phyloP scores from a whole-genome alignment of 176 grass and related monocot species.

The Eragrostis nindensis region DNA sequence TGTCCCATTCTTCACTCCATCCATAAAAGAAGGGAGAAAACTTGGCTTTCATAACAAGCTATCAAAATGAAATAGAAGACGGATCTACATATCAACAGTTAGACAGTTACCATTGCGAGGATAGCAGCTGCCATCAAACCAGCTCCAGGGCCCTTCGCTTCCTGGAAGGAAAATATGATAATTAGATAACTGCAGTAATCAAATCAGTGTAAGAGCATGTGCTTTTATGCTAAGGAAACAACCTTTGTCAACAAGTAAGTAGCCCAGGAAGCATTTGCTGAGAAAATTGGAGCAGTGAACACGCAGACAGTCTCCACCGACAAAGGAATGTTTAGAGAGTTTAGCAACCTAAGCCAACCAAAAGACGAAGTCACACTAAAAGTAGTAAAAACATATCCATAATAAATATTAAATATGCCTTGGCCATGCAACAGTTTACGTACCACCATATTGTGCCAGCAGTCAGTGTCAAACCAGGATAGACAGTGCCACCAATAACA shows the following conservation, averaged over 20 bases:
- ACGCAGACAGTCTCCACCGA: conserved; percentile 98
- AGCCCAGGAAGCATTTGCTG: conserved; percentile 88
- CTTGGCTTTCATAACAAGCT: too few relatives aligned
- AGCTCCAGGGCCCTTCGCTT: conserved; percentile 96
- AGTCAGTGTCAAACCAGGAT: conserved; percentile 94
- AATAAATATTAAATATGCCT: not conserved
- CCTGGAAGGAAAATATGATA: conserved; percentile 41
- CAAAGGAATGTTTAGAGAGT: conserved; percentile 87
- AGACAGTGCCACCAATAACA: conserved; percentile 94
- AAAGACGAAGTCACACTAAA: conserved; percentile 10
- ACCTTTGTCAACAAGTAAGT: conserved; percentile 97
- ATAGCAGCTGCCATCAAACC: conserved; percentile 88
- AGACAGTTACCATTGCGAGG: conserved; percentile 75
- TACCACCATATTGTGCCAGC: conserved; percentile 96
- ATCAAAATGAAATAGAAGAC: too few relatives aligned
- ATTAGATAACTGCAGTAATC: not conserved
- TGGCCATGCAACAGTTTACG: not conserved
- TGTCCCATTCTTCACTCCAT: too few relatives aligned
- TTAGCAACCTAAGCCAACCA: conserved; percentile 58
- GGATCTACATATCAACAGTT: not conserved
- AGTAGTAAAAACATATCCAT: not conserved
- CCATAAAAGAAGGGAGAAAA: too few relatives aligned
- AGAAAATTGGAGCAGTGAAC: conserved; percentile 98
- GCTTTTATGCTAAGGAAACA: conserved; percentile 8
- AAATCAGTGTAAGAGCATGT: not conserved